phyloP scores from a whole-genome alignment of 2,329 filamentous ascomycete species.

The Fusarium penzigii region DNA sequence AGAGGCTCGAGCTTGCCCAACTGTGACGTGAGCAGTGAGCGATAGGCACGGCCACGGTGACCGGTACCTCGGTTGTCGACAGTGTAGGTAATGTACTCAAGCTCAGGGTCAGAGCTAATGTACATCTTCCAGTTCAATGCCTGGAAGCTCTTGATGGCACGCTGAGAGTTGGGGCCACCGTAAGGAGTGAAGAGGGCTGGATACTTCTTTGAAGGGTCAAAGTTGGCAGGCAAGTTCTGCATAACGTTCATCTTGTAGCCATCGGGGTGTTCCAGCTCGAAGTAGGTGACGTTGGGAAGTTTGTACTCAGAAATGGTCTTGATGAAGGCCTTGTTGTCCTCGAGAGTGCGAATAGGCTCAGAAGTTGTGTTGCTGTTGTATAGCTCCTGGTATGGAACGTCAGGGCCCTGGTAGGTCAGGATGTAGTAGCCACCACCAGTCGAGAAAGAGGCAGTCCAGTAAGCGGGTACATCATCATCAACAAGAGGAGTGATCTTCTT shows the following conservation, averaged over 20 bases:
- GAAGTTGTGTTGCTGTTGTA: constrained; percentile 56
- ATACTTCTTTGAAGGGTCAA: constrained; percentile 63
- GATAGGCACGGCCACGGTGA: constrained; percentile 63
- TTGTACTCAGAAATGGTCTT: constrained; percentile 58
- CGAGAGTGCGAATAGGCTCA: constrained; percentile 57
- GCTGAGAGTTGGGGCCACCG: constrained; percentile 65
- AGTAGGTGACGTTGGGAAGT: constrained; percentile 64
- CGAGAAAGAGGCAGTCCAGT: constrained; percentile 67
- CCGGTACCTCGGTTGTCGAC: constrained; percentile 71
- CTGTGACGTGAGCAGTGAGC: constrained; percentile 56
- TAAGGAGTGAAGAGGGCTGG: constrained; percentile 69
- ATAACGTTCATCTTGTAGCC: constrained; percentile 65
- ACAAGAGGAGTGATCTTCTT: constrained; percentile 59
- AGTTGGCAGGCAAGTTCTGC: constrained; percentile 65
- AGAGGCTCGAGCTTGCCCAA: constrained; percentile 64
- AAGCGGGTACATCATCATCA: constrained; percentile 58
- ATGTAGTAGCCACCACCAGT: constrained; percentile 64
- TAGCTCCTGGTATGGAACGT: constrained; percentile 69
- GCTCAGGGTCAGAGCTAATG: constrained; percentile 66
- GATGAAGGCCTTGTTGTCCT: constrained; percentile 59
- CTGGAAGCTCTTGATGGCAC: constrained; percentile 58
- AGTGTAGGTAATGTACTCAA: constrained; percentile 67
- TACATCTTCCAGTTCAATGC: constrained; percentile 61
- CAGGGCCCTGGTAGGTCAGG: constrained; percentile 63
- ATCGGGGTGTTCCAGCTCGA: constrained; percentile 61